phyloP scores from a whole-genome alignment of 2,329 filamentous ascomycete genomes.

The Fusarium tanahbumbuense region DNA sequence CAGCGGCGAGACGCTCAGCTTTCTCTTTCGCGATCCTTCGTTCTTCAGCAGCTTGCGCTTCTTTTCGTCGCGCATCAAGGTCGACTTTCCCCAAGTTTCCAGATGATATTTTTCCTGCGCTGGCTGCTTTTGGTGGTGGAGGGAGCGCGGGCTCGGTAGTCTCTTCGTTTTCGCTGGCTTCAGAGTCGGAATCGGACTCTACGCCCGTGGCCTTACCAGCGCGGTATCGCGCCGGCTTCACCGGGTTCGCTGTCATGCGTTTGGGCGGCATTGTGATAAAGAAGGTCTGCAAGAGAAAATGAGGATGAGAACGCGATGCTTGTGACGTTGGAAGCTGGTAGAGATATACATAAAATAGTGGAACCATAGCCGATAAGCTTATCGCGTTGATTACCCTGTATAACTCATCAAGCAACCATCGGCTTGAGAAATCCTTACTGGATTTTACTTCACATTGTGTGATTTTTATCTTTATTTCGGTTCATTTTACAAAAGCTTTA shows the following conservation, averaged over 20 bases:
- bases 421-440: no score
- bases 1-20: constrained; percentile 64
- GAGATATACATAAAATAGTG: constrained; percentile 31
- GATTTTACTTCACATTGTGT: background rate
- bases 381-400: constrained; percentile 34
- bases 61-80: constrained; percentile 59
- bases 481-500: no score
- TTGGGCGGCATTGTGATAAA: constrained; percentile 70
- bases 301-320: constrained; percentile 21
- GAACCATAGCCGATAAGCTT: constrained; percentile 35
- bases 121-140: constrained; percentile 68
- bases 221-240: constrained; percentile 82
- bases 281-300: background rate
- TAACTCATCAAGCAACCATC: background rate
- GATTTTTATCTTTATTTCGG: background rate
- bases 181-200: constrained; percentile 65
- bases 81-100: constrained; percentile 65
- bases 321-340: constrained; percentile 39
- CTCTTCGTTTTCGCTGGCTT: constrained; percentile 59
- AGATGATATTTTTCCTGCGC: constrained; percentile 65
- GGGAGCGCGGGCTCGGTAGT: constrained; percentile 53
- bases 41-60: constrained; percentile 60
- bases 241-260: constrained; percentile 93
- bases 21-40: constrained; percentile 61
- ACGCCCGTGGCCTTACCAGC: constrained; percentile 79